phyloP scores from a whole-genome alignment of 306 rosid genomes.

The Aeschynomene evenia region DNA sequence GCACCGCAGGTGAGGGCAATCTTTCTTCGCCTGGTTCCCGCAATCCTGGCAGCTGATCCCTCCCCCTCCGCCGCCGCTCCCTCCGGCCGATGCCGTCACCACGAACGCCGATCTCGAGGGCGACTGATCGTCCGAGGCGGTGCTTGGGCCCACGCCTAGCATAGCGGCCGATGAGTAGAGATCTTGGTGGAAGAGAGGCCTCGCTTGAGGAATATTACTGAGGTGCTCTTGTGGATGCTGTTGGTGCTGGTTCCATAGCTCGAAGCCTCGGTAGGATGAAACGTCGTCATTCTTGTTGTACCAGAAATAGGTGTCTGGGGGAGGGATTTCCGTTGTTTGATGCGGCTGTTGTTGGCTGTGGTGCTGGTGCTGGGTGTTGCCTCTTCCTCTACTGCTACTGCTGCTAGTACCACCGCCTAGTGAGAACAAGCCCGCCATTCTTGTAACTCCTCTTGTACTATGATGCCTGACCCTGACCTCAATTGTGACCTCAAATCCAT shows the following conservation, averaged over 20 bases:
- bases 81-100: constrained; percentile 35
- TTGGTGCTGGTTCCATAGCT: constrained; percentile 74
- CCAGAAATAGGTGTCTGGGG: constrained; percentile 57
- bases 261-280: constrained; percentile 61
- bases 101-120: constrained; percentile 61
- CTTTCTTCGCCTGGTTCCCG: constrained; percentile 95
- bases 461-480: constrained; percentile 39
- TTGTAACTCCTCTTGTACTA: constrained; percentile 15
- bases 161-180: constrained; percentile 61
- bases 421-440: constrained; percentile 91
- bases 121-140: constrained; percentile 54
- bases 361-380: constrained; percentile 3
- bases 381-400: constrained; percentile 38
- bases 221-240: constrained; percentile 49
- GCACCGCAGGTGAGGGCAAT: constrained; percentile 81
- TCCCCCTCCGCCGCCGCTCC: constrained; percentile 28
- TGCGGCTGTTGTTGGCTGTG: constrained; percentile 24
- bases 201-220: constrained; percentile 34
- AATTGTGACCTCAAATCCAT: constrained; percentile 71
- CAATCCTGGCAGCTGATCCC: constrained; percentile 91
- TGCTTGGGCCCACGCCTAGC: constrained; percentile 63
- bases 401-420: constrained; percentile 48
- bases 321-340: constrained; percentile 40
- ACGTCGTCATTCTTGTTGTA: constrained; percentile 57
- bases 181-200: constrained; percentile 59